Evolutionary conservation across 2,329 filamentous ascomycete genomes (phyloP), one percentile per base, ranked within the genome.

Genomic region (Diaporthe amygdali): DNA sequence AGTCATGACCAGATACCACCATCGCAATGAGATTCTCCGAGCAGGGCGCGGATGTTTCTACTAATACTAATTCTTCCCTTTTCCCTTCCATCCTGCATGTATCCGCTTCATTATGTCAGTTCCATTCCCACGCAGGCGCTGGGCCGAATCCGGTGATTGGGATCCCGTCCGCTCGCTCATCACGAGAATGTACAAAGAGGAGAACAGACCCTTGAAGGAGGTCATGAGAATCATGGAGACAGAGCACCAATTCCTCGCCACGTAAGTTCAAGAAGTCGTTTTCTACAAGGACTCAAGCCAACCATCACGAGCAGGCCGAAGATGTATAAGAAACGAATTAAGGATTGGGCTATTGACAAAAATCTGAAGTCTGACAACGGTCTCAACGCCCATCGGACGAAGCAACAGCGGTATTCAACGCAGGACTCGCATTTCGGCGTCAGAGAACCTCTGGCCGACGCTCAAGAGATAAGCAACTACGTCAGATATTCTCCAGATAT

Each of bases 271-370:
- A 34, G 2, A 5, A 34, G 2, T 20, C 49, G 14, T 20, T 25
- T 5, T 3, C 15, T 5, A 34, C 4, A 20, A 17, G 59, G 7
- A 37, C 1, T 12, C 27, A 27, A 49, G 30, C 59, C 15, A 64
- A n/a, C 12, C 2, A 6, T 37, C 44, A 37, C 30, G 44, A 25
- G n/a, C 30, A 71, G 70, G 30, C 46, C 66, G 5, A 71, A 71
- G 54, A 69, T 69, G 55, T 71, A 71, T 22, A 71, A 71, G 66
- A 67, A 71, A 8, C 37, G 66, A 17, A 51, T 71, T 2, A 68
- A 56, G 32, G 61, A 63, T 20, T 69, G 64, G 64, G 66, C 44
- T 5, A 54, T 69, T 17, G 55, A 68, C 6, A 71, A 71, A 55
- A 71, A 71, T 30, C 15, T 34, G 7, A 64, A 49, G 5, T 37